These are phyloP conservation scores for Sorghum bicolor DNA, from an alignment of 176 grass and related monocot species.

Conservation along the genomic window Sorghum_bicolor_NCBIv3 NC_012872.2:67013001-67013500, in stretches of 20 bases:
- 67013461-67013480: neutral
- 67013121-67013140: neutral
- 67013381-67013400: neutral
- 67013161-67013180: neutral
- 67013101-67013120: neutral
- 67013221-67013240: neutral
- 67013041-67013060: neutral
- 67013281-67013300: neutral
- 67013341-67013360: neutral
- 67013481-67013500: conserved; percentile 5
- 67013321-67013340: neutral
- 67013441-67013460: neutral
- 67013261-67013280: neutral
- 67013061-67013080: neutral
- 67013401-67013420: neutral
- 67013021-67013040: neutral
- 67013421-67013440: neutral
- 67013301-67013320: neutral
- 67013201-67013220: conserved; percentile 2
- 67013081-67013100: neutral
- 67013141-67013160: neutral
- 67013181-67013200: neutral
- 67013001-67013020: neutral
- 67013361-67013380: neutral
- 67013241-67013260: neutral